These are phyloP conservation scores for Teunomyces barrocoloradensis DNA, from an alignment of 805 yeast species.

Conservation along the genomic window DNA sequence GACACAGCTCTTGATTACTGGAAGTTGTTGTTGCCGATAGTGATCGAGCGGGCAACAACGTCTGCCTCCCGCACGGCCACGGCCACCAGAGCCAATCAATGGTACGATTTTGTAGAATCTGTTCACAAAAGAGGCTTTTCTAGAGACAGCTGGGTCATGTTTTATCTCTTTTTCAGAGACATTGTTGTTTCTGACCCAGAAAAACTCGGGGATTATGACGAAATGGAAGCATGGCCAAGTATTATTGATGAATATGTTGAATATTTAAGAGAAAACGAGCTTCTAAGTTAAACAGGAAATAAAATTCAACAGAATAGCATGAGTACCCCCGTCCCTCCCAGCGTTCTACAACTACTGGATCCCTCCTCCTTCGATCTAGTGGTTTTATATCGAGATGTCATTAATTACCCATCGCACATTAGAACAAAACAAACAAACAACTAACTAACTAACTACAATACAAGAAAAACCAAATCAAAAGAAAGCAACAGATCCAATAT, in stretches of 20 bases:
- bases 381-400: too few relatives aligned
- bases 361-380: too few relatives aligned
- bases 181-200: conserved; percentile 47
- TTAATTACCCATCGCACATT: not conserved
- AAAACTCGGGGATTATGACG: conserved; percentile 60
- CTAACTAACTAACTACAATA: not conserved
- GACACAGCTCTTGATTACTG: conserved; percentile 76
- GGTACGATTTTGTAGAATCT: conserved; percentile 55
- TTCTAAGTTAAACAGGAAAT: conserved; percentile 5
- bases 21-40: conserved; percentile 54
- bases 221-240: conserved; percentile 89
- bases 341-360: too few relatives aligned
- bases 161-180: conserved; percentile 58
- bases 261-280: conserved; percentile 33
- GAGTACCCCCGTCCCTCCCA: too few relatives aligned
- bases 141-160: conserved; percentile 85
- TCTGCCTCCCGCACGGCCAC: not conserved
- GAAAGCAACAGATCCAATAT: too few relatives aligned
- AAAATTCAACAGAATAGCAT: not conserved
- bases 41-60: conserved; percentile 3
- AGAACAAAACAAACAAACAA: not conserved
- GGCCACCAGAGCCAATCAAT: conserved; percentile 42
- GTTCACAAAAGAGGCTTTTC: conserved; percentile 51
- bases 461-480: not conserved
- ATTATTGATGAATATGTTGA: conserved; percentile 83